phyloP scores from a whole-genome alignment of 2,329 filamentous ascomycete genomes.

The Stemphylium vesicarium region DNA sequence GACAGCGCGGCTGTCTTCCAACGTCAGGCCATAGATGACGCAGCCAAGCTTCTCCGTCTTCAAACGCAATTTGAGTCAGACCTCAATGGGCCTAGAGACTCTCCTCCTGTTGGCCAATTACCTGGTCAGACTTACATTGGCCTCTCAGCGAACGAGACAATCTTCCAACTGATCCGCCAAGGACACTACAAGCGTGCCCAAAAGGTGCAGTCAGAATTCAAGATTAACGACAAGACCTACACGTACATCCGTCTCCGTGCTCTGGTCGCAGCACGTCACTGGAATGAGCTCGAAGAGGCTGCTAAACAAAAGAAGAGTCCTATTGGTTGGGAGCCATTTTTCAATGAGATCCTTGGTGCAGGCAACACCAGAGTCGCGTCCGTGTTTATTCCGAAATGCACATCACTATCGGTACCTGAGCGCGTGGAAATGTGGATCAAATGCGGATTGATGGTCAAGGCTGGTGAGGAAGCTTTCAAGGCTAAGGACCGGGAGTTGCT shows the following conservation, averaged over 20 bases:
- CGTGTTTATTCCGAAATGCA: constrained; percentile 87
- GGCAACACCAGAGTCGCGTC: constrained; percentile 88
- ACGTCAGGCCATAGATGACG: constrained; percentile 77
- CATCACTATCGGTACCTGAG: constrained; percentile 69
- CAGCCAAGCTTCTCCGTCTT: constrained; percentile 77
- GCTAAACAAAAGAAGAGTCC: constrained; percentile 80
- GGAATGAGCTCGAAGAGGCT: constrained; percentile 89
- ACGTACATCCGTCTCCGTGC: constrained; percentile 89
- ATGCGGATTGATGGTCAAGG: constrained; percentile 86
- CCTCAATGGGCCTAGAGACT: constrained; percentile 61
- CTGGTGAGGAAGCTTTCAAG: constrained; percentile 88
- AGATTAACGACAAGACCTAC: constrained; percentile 85
- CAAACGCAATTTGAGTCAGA: constrained; percentile 90
- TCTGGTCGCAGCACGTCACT: constrained; percentile 87
- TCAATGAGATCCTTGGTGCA: constrained; percentile 84
- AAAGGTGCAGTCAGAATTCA: constrained; percentile 91
- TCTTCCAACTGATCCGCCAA: constrained; percentile 83
- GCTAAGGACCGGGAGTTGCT: constrained; percentile 79
- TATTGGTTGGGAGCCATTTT: constrained; percentile 98
- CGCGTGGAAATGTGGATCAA: constrained; percentile 94
- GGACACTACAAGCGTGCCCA: constrained; percentile 85
- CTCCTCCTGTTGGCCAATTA: constrained; percentile 38
- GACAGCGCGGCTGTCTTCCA: constrained; percentile 75
- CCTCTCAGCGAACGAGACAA: constrained; percentile 86
- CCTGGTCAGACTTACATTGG: constrained; percentile 69